These are phyloP conservation scores for Flaveria ramosissima DNA, from an alignment of 129 eudicot genomes.

Conservation along the genomic window DNA sequence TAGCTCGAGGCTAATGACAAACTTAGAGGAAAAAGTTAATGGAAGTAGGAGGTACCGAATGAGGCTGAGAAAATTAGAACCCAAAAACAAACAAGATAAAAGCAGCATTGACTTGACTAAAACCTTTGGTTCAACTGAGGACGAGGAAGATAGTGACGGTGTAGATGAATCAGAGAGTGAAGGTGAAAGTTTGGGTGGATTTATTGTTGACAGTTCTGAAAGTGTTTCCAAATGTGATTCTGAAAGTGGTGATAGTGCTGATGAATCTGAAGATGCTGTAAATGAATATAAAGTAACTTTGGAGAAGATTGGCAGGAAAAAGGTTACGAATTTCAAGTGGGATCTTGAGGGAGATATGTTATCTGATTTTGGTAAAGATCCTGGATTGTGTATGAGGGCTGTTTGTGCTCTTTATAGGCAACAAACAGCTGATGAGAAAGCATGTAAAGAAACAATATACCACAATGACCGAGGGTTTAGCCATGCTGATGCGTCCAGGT, in stretches of 20 bases:
- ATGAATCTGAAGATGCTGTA: slow-evolving; percentile 39
- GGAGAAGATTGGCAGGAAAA: slow-evolving; percentile 48
- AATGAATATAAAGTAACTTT: slow-evolving; percentile 41
- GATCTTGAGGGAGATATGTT: slow-evolving; percentile 70
- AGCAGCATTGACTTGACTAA: slow-evolving; percentile 9
- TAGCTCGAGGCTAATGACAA: not conserved
- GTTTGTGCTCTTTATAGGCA: slow-evolving; percentile 80
- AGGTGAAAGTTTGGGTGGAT: slow-evolving; percentile 53
- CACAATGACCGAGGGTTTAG: slow-evolving; percentile 67
- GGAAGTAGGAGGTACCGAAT: slow-evolving; percentile 30
- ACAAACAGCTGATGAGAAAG: slow-evolving; percentile 66
- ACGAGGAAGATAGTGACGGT: slow-evolving; percentile 35
- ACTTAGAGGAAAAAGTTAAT: slow-evolving; percentile 17
- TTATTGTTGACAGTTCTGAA: slow-evolving; percentile 57
- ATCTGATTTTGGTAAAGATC: slow-evolving; percentile 61
- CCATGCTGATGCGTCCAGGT: slow-evolving; percentile 64
- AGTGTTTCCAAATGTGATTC: slow-evolving; percentile 35
- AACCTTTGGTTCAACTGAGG: slow-evolving; percentile 26
- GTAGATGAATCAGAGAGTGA: slow-evolving; percentile 50
- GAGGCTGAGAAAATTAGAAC: slow-evolving; percentile 37
- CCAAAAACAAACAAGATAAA: slow-evolving; percentile 18
- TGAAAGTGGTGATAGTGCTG: slow-evolving; percentile 24
- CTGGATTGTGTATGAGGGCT: slow-evolving; percentile 73
- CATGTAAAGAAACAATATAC: slow-evolving; percentile 38
- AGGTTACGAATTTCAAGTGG: slow-evolving; percentile 48